Evolutionary conservation across 176 grass and related monocot species (phyloP).

Genomic region (Rhynchospora tenuis): DNA sequence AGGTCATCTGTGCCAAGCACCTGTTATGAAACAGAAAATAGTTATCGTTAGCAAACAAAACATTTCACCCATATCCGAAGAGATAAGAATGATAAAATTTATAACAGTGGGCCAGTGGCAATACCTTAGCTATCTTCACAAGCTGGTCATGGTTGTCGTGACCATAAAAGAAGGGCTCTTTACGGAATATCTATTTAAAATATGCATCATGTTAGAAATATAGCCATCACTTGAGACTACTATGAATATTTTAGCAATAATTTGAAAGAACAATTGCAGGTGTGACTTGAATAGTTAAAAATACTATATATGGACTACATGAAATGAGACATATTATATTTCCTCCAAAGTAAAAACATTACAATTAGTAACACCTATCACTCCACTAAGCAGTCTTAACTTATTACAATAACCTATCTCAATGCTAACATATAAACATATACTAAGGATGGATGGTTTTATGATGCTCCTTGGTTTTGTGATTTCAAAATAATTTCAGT

Average conservation of each 20-base stretch:
- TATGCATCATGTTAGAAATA: slow-evolving; percentile 12
- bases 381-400: background rate
- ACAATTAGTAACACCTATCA: background rate
- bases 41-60: background rate
- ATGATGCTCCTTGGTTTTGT: background rate
- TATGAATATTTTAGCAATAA: background rate
- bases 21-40: slow-evolving; percentile 23
- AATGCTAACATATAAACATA: too few relatives aligned
- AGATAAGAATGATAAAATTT: slow-evolving; percentile 10
- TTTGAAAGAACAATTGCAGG: background rate
- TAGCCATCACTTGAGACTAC: background rate
- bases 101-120: background rate
- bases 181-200: slow-evolving; percentile 60
- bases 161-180: slow-evolving; percentile 82
- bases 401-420: background rate
- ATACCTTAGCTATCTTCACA: slow-evolving; percentile 78
- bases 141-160: slow-evolving; percentile 80
- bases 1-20: slow-evolving; percentile 76
- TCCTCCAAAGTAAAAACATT: background rate
- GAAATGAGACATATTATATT: background rate
- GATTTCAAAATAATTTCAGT: background rate
- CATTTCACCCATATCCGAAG: background rate
- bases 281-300: slow-evolving; percentile 9
- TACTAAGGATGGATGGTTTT: background rate
- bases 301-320: background rate